Conservation (phyloP, 345 rosid genomes). For the Carallia pectinifolia region DNA sequence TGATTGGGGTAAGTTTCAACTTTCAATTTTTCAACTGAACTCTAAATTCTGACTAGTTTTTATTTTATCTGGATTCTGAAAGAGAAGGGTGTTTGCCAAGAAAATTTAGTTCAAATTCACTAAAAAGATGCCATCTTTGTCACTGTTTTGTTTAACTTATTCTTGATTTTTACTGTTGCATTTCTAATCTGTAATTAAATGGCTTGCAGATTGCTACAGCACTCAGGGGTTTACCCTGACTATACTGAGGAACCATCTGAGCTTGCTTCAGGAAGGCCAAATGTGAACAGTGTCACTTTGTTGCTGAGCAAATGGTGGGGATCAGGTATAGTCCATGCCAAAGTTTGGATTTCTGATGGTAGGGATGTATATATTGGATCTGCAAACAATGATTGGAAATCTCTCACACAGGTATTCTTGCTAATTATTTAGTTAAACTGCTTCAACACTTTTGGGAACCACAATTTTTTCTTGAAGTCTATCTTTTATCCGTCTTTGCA, state of each 20-base stretch:
- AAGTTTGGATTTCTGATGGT: conserved; percentile 81
- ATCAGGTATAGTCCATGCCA: conserved; percentile 80
- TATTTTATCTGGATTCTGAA: no score
- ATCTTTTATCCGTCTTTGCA: no score
- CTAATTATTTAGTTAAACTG: no score
- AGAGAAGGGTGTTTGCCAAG: no score
- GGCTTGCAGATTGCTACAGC: conserved; percentile 59
- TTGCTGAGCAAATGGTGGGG: conserved; percentile 78
- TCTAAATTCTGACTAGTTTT: no score
- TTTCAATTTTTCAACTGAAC: no score
- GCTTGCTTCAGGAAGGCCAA: conserved; percentile 69
- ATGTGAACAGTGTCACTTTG: conserved; percentile 61
- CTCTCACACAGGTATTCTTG: conserved; percentile 72
- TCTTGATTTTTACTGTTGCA: no score
- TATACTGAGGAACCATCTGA: conserved; percentile 60
- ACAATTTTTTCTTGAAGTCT: background rate
- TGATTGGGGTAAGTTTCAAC: background rate
- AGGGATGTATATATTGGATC: conserved; percentile 80
- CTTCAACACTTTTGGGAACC: background rate
- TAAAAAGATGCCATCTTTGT: no score
- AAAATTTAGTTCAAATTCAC: no score
- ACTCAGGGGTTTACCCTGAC: conserved; percentile 75
- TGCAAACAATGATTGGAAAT: conserved; percentile 94
- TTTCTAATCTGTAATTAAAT: background rate
- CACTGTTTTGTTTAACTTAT: no score